These are phyloP conservation scores for Cyamopsis tetragonoloba DNA, from an alignment of 306 rosid genomes.

Conservation along the genomic window DNA sequence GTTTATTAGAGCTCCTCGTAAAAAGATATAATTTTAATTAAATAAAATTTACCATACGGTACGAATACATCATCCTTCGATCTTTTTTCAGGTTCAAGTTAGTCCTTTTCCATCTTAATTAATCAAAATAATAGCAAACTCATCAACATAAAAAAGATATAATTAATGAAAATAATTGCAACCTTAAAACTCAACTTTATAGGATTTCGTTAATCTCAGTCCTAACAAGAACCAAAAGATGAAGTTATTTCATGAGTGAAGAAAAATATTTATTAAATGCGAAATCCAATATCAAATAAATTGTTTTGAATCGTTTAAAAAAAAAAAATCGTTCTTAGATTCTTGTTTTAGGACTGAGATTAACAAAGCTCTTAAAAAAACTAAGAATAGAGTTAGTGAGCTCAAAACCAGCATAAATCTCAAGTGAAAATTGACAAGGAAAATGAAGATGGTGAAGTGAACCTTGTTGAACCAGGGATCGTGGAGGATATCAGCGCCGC, in stretches of 20 bases:
- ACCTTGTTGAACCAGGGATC: conserved; percentile 98
- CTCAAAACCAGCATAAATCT: background rate
- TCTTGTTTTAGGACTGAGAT: too few relatives aligned
- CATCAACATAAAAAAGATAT: background rate
- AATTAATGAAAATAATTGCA: background rate
- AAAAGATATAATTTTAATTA: background rate
- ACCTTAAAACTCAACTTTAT: background rate
- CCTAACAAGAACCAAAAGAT: too few relatives aligned
- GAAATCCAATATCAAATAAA: too few relatives aligned
- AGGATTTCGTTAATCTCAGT: too few relatives aligned
- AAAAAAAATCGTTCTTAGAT: too few relatives aligned
- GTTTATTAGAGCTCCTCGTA: background rate
- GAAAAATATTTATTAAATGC: too few relatives aligned
- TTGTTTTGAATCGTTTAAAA: too few relatives aligned
- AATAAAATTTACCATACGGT: background rate
- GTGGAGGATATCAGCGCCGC: conserved; percentile 91
- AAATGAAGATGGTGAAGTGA: background rate
- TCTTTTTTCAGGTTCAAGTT: background rate
- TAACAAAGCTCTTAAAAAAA: too few relatives aligned
- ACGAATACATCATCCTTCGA: background rate
- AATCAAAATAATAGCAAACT: background rate
- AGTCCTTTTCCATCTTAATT: background rate
- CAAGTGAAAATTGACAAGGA: background rate
- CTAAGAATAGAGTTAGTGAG: background rate
- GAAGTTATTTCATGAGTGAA: too few relatives aligned